A percentile compares a stretch with the other conserved stretches of the same genome.
These are phyloP conservation scores for Amphichorda felina DNA, from an alignment of 2,329 filamentous ascomycete species.

Conservation along the genomic window DNA sequence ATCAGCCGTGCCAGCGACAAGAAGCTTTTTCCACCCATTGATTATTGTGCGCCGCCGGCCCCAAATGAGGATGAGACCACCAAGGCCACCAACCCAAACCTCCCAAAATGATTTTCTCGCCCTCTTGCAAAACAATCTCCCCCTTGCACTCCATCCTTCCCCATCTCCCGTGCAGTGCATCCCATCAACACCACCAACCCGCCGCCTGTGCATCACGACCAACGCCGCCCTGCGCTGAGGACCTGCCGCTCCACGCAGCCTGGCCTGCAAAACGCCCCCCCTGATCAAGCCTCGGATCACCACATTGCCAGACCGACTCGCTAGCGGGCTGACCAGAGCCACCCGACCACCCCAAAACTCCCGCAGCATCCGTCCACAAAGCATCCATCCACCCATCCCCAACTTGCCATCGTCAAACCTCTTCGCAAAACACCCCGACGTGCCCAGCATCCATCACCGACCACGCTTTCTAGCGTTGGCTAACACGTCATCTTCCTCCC, in stretches of 20 bases:
- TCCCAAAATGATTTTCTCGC: slow-evolving; percentile 3
- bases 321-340: slow-evolving; percentile 1
- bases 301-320: slow-evolving; percentile 2
- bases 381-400: slow-evolving; percentile 1
- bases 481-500: background rate
- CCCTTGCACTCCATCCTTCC: background rate
- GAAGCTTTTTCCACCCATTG: slow-evolving; percentile 3
- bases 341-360: slow-evolving; percentile 1
- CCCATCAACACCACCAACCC: slow-evolving; percentile 2
- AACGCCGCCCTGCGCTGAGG: background rate
- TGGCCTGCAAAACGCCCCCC: slow-evolving; percentile 1
- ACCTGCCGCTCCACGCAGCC: too few relatives aligned
- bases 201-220: background rate
- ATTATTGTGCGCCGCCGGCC: slow-evolving; percentile 3
- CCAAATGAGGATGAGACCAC: slow-evolving; percentile 8
- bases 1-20: slow-evolving; percentile 3
- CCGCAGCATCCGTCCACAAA: background rate
- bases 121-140: background rate
- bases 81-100: slow-evolving; percentile 3
- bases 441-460: background rate
- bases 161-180: background rate
- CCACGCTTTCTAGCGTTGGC: background rate
- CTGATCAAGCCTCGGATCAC: background rate
- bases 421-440: background rate
- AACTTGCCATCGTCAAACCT: slow-evolving; percentile 3